These are phyloP conservation scores for Penicillium nordicum DNA, from an alignment of 2,329 filamentous ascomycete species.

Conservation along the genomic window DNA sequence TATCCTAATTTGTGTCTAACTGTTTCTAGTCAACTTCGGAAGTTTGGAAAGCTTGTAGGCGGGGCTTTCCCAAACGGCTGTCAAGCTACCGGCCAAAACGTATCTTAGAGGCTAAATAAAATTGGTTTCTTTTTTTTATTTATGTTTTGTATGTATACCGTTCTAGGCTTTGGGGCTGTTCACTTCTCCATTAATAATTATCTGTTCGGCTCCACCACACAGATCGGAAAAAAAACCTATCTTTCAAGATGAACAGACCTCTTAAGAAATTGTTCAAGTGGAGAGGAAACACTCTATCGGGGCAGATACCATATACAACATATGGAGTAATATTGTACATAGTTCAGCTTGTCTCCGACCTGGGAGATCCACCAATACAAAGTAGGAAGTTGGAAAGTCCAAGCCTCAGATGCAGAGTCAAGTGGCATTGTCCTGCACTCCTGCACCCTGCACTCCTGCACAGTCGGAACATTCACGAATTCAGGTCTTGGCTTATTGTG, in stretches of 20 bases:
- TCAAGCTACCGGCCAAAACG: conserved; percentile 14
- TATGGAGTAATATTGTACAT: too few relatives aligned
- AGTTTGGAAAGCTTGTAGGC: conserved; percentile 13
- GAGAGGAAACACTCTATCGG: background rate
- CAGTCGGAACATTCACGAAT: conserved; percentile 2
- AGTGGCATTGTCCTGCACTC: conserved; percentile 7
- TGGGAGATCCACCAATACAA: too few relatives aligned
- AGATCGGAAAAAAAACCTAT: background rate
- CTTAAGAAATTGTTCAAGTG: background rate
- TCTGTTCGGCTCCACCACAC: background rate
- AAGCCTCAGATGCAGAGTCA: background rate
- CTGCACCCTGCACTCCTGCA: conserved; percentile 9
- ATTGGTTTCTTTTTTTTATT: conserved; percentile 7
- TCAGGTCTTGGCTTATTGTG: background rate
- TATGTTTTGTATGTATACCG: background rate
- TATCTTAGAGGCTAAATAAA: background rate
- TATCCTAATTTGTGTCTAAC: background rate
- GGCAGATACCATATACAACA: background rate
- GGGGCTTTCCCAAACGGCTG: conserved; percentile 19
- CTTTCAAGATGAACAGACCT: background rate
- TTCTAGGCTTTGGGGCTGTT: background rate
- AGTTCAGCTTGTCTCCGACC: background rate
- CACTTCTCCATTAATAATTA: background rate
- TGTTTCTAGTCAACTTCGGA: background rate
- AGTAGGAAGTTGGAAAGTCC: background rate